phyloP scores from a whole-genome alignment of 2,329 filamentous ascomycete genomes.

The Pseudopyricularia javanii region DNA sequence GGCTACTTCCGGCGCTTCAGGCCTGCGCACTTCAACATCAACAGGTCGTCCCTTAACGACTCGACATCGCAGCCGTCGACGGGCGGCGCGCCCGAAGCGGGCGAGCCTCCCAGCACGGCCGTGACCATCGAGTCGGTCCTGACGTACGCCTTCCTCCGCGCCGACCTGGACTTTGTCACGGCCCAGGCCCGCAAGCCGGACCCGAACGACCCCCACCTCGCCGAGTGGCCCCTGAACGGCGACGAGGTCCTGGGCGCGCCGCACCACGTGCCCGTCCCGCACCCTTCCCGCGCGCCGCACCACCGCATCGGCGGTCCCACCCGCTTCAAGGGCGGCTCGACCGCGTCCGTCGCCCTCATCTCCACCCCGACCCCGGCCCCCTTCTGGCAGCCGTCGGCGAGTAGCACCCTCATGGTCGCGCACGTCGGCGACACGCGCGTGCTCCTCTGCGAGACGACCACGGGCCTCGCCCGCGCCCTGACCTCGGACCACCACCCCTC shows the following conservation, averaged over 20 bases:
- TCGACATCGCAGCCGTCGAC: neutral
- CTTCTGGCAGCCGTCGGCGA: conserved; percentile 87
- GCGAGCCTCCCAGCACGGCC: neutral
- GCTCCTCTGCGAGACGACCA: conserved; percentile 75
- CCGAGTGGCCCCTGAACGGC: conserved; percentile 70
- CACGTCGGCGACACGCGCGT: conserved; percentile 93
- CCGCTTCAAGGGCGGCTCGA: conserved; percentile 88
- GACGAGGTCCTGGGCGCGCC: conserved; percentile 67
- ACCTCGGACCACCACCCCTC: conserved; percentile 90
- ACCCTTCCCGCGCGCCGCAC: conserved; percentile 31
- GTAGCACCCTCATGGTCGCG: conserved; percentile 71
- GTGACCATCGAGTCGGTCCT: conserved; percentile 66
- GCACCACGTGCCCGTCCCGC: conserved; percentile 17
- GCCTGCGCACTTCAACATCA: conserved; percentile 58
- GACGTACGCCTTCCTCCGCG: conserved; percentile 84
- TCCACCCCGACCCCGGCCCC: conserved; percentile 84
- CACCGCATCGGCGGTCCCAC: conserved; percentile 59
- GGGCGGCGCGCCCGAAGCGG: neutral
- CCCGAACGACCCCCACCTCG: conserved; percentile 54
- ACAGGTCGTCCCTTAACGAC: conserved; percentile 7
- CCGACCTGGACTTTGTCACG: conserved; percentile 86
- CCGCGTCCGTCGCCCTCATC: conserved; percentile 78
- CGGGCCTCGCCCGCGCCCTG: conserved; percentile 66
- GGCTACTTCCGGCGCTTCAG: conserved; percentile 91
- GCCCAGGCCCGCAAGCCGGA: conserved; percentile 78